phyloP scores from a whole-genome alignment of 2,329 filamentous ascomycete genomes.

The Apiospora kogelbergensis region DNA sequence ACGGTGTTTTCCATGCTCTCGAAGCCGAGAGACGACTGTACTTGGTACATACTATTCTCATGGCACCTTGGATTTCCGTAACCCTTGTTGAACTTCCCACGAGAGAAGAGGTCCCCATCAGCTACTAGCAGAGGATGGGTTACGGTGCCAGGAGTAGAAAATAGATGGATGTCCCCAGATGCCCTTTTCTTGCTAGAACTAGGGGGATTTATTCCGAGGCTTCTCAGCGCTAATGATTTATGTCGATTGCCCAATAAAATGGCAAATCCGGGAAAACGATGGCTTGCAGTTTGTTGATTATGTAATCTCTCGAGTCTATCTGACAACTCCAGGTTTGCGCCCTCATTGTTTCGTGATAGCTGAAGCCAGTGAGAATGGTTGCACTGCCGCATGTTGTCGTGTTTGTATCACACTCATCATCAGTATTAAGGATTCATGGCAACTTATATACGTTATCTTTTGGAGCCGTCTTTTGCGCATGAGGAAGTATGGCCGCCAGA shows the following conservation, averaged over 20 bases:
- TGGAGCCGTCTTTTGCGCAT: neutral
- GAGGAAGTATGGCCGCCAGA: neutral
- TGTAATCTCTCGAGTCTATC: neutral
- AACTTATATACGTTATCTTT: neutral
- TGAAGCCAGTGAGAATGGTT: neutral
- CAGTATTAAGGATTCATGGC: neutral
- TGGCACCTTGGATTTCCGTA: neutral
- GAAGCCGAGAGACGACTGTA: neutral
- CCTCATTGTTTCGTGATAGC: slow-evolving; percentile 10
- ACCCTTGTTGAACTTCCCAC: neutral
- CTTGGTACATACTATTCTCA: neutral
- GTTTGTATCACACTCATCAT: neutral
- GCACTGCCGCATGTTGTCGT: neutral
- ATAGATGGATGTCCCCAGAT: neutral
- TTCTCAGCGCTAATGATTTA: neutral
- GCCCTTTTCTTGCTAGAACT: neutral
- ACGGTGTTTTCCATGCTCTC: slow-evolving; percentile 1
- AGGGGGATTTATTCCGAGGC: neutral
- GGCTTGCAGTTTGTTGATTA: neutral
- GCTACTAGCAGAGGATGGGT: neutral
- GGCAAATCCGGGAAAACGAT: neutral
- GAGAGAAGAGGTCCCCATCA: neutral
- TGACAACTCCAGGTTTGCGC: neutral
- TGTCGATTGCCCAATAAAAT: neutral
- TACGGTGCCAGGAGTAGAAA: neutral